phyloP scores from a whole-genome alignment of 768 basidiomycete genomes.

The Xerocomellus amylosporus region DNA sequence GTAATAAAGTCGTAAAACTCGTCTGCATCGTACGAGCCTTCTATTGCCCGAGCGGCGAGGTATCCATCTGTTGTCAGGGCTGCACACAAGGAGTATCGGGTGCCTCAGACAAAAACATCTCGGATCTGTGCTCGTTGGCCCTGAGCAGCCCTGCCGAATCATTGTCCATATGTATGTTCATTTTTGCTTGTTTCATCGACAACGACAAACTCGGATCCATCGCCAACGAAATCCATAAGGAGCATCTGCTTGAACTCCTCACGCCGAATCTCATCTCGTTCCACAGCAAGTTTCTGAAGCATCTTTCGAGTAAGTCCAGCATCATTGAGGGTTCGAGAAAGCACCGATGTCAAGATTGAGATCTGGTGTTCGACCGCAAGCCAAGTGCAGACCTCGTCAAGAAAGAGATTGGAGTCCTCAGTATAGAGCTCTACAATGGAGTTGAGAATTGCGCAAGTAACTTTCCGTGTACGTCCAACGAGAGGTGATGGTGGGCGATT shows the following conservation, averaged over 20 bases:
- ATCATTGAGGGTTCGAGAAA: no score
- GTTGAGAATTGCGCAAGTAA: no score
- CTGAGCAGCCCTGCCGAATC: background rate
- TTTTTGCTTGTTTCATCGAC: constrained; percentile 2
- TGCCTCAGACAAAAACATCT: background rate
- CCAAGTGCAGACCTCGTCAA: no score
- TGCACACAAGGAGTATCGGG: background rate
- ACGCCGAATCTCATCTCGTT: background rate
- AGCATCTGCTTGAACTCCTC: background rate
- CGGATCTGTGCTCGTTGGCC: background rate
- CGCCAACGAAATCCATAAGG: background rate
- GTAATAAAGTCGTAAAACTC: background rate
- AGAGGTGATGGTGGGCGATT: no score
- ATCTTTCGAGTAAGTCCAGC: background rate
- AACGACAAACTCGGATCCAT: background rate
- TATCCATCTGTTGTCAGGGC: background rate
- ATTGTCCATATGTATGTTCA: background rate
- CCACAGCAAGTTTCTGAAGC: background rate
- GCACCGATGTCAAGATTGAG: no score
- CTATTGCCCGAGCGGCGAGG: background rate
- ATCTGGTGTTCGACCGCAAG: no score
- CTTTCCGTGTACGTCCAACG: no score
- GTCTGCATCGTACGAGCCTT: background rate
- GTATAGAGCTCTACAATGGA: background rate
- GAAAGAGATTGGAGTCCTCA: no score